Evolutionary conservation across 495 filamentous ascomycete genomes (phyloP).

Genomic region (Chaetomium cochliodes): DNA sequence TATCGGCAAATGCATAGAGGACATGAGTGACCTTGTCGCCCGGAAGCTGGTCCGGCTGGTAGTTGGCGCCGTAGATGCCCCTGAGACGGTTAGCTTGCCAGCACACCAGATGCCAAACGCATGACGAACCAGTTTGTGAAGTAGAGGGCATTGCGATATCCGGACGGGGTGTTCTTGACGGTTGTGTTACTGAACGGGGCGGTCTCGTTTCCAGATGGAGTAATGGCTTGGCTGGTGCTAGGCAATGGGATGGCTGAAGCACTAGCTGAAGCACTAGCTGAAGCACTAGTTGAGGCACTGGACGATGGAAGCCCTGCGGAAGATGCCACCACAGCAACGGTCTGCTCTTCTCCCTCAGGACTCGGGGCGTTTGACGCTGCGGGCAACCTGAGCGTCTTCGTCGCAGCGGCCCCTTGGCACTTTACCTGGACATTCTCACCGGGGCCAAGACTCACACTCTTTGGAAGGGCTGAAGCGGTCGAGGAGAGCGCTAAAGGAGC

Average conservation of each 20-base stretch:
- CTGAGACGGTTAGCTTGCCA: slow-evolving; percentile 42
- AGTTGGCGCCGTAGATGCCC: slow-evolving; percentile 76
- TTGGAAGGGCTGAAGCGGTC: not conserved
- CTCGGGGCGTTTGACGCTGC: not conserved
- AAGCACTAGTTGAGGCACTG: not conserved
- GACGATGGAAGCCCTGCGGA: not conserved
- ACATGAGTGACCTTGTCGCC: slow-evolving; percentile 78
- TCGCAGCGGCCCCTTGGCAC: slow-evolving; percentile 9
- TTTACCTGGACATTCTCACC: slow-evolving; percentile 1
- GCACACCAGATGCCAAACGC: not conserved
- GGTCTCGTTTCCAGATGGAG: not conserved
- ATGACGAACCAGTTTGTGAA: slow-evolving; percentile 47
- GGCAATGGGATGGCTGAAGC: not conserved
- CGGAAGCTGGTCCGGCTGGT: slow-evolving; percentile 74
- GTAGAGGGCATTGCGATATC: slow-evolving; percentile 43
- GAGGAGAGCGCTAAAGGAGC: slow-evolving; percentile 9
- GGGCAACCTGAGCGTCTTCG: slow-evolving; percentile 9
- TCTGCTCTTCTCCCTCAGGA: not conserved
- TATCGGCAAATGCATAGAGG: slow-evolving; percentile 84
- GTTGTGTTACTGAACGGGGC: slow-evolving; percentile 13
- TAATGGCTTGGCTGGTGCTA: not conserved
- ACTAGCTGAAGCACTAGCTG: not conserved
- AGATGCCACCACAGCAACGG: not conserved
- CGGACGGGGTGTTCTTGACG: not conserved
- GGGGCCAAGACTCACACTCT: not conserved